Percentiles rank a stretch among this genome's conserved stretches.
These are phyloP conservation scores for Silene noctiflora DNA, from an alignment of 179 eudicot species.

Conservation along the genomic window DNA sequence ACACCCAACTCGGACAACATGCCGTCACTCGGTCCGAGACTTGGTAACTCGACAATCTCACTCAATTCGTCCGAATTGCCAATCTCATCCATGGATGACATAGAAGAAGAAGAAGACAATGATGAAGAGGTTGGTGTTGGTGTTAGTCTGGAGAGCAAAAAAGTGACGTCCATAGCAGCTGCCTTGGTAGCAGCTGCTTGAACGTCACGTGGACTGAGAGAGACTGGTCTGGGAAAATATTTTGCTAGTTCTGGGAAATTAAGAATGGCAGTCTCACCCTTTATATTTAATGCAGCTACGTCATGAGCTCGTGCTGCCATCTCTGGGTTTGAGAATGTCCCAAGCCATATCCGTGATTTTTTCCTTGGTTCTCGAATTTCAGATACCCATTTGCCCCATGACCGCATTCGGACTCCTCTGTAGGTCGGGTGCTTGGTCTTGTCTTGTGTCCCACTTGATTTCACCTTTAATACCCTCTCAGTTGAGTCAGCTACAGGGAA, in stretches of 20 bases:
- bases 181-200: constrained; percentile 76
- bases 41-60: constrained; percentile 66
- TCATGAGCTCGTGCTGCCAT: constrained; percentile 89
- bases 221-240: constrained; percentile 49
- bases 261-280: constrained; percentile 59
- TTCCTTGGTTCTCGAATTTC: constrained; percentile 72
- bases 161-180: constrained; percentile 45
- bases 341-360: constrained; percentile 78
- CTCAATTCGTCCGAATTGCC: constrained; percentile 51
- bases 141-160: not conserved
- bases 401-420: constrained; percentile 66
- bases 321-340: constrained; percentile 65
- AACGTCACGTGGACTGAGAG: constrained; percentile 54
- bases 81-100: constrained; percentile 26
- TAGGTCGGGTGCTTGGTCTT: constrained; percentile 47
- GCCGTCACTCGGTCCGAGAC: constrained; percentile 53
- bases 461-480: not conserved
- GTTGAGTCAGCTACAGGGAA: constrained; percentile 1
- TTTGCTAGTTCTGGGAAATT: constrained; percentile 63
- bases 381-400: constrained; percentile 87
- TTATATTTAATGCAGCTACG: constrained; percentile 62
- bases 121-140: constrained; percentile 13
- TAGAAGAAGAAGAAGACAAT: constrained; percentile 7
- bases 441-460: constrained; percentile 30
- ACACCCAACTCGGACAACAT: constrained; percentile 33